These are phyloP conservation scores for Boletus bicolor DNA, from an alignment of 768 basidiomycete genomes.

Conservation along the genomic window DNA sequence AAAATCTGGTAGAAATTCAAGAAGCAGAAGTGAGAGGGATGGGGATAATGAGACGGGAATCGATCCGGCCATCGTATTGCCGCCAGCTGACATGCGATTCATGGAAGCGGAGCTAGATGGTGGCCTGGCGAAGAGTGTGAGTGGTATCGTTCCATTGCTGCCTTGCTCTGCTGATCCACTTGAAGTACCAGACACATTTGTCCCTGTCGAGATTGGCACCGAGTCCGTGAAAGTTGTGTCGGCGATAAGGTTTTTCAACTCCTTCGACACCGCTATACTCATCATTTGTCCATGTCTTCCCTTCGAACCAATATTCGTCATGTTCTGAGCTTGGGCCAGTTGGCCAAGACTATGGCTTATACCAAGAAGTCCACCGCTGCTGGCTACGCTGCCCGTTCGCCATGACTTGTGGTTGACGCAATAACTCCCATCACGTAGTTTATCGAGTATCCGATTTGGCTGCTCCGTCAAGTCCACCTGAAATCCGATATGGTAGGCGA, in stretches of 20 bases:
- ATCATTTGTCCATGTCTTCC: constrained; percentile 27
- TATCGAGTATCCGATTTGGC: constrained; percentile 78
- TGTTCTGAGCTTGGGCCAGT: constrained; percentile 15
- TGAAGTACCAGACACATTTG: constrained; percentile 30
- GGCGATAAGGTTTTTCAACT: constrained; percentile 47
- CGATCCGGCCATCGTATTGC: constrained; percentile 25
- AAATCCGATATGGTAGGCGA: constrained; percentile 90
- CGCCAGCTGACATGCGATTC: constrained; percentile 9
- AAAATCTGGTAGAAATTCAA: constrained; percentile 71
- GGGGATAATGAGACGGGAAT: constrained; percentile 46
- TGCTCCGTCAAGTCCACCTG: constrained; percentile 91
- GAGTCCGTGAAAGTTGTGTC: constrained; percentile 47
- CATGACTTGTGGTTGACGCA: constrained; percentile 53
- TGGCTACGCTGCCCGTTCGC: neutral
- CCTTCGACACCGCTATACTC: constrained; percentile 46
- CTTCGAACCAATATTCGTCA: constrained; percentile 20
- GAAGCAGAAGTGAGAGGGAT: constrained; percentile 42
- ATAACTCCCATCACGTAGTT: constrained; percentile 75
- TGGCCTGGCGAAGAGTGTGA: constrained; percentile 20
- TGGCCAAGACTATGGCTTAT: constrained; percentile 6
- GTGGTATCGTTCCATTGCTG: constrained; percentile 10
- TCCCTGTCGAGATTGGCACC: constrained; percentile 42
- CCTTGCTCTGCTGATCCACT: constrained; percentile 11
- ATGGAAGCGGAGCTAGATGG: constrained; percentile 16
- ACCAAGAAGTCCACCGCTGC: neutral